A percentile compares a stretch with the other conserved stretches of the same genome.
phyloP scores from a whole-genome alignment of 2,329 filamentous ascomycete species.

The Epichloe typhina region DNA sequence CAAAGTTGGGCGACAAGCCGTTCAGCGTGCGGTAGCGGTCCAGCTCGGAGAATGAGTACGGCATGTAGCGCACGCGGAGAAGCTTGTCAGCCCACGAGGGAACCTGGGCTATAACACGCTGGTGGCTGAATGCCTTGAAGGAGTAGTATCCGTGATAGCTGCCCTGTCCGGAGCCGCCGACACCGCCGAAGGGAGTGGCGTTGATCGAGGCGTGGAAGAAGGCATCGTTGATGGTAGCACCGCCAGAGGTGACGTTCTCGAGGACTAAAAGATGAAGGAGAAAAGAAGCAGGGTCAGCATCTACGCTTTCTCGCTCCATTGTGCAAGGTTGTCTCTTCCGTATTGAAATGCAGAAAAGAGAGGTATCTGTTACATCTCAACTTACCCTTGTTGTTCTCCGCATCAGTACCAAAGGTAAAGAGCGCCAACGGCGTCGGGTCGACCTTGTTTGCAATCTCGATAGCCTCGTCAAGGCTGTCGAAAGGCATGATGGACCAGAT shows the following conservation, averaged over 20 bases:
- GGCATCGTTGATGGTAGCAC: constrained; percentile 37
- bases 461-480: constrained; percentile 71
- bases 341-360: background rate
- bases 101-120: constrained; percentile 23
- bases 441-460: constrained; percentile 66
- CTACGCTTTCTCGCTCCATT: background rate
- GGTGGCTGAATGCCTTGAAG: constrained; percentile 29
- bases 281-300: background rate
- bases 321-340: no score
- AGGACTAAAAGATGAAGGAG: constrained; percentile 15
- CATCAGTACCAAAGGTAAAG: constrained; percentile 72
- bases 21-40: constrained; percentile 30
- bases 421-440: constrained; percentile 74
- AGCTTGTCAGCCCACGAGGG: constrained; percentile 31
- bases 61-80: constrained; percentile 55
- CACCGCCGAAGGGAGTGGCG: constrained; percentile 34
- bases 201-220: constrained; percentile 29
- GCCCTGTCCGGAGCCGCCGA: constrained; percentile 34
- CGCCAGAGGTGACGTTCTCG: constrained; percentile 30
- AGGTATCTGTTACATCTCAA: background rate
- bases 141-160: constrained; percentile 36
- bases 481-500: constrained; percentile 72
- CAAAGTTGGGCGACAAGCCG: constrained; percentile 42
- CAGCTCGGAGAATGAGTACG: constrained; percentile 37
- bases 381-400: constrained; percentile 61